Evolutionary conservation across 208 protist genomes (phyloP).

Genomic region (Crithidia brevicula): DNA sequence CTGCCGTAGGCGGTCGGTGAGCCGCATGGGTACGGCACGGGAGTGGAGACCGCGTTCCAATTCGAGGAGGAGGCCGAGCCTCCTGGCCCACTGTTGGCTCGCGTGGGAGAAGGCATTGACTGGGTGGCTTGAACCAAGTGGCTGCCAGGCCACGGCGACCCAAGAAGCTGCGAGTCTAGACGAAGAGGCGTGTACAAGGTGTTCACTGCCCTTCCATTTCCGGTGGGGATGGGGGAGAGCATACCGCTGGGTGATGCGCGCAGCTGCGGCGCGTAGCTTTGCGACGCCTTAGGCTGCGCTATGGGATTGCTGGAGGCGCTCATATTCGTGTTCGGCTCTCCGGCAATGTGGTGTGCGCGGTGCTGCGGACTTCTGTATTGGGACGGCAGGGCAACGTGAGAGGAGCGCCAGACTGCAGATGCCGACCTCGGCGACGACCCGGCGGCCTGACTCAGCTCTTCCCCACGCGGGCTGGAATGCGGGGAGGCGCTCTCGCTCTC

Average conservation of each 20-base stretch:
- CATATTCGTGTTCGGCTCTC: conserved; percentile 13
- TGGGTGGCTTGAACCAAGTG: neutral
- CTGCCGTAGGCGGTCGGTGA: conserved; percentile 23
- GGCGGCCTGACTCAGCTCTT: conserved; percentile 16
- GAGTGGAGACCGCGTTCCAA: conserved; percentile 27
- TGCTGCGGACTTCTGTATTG: neutral
- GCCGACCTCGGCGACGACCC: neutral
- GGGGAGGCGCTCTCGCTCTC: conserved; percentile 1
- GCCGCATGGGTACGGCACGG: conserved; percentile 14
- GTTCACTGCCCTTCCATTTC: conserved; percentile 2
- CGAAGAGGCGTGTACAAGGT: conserved; percentile 18
- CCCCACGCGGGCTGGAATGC: conserved; percentile 1
- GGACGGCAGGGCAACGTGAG: conserved; percentile 1
- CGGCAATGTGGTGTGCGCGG: conserved; percentile 8
- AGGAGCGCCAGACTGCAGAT: neutral
- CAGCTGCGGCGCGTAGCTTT: conserved; percentile 11
- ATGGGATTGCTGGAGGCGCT: conserved; percentile 5
- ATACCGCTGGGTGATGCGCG: conserved; percentile 5
- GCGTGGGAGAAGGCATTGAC: conserved; percentile 17
- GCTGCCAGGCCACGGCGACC: conserved; percentile 21
- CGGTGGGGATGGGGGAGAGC: conserved; percentile 12
- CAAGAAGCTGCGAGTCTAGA: conserved; percentile 28
- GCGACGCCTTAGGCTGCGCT: neutral
- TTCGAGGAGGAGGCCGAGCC: conserved; percentile 20
- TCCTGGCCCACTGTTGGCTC: neutral